Base-by-base conservation (phyloP, 257 asterid genomes). In the Plantago elongata region DNA sequence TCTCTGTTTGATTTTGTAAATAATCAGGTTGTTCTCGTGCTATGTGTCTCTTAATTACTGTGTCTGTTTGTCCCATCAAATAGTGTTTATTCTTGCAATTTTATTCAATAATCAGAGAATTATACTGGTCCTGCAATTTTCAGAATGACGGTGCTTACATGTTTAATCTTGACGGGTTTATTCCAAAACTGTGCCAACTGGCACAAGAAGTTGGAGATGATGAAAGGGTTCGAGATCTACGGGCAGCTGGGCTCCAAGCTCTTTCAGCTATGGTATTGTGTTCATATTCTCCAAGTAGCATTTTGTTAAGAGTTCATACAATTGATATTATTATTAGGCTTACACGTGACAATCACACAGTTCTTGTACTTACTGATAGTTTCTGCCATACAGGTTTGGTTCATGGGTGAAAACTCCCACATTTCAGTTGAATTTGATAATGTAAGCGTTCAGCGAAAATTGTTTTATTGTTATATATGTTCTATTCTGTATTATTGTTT, bases 151-250 rank as follows among this genome's bases (percentile, higher is more conserved):
- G 95, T 64, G 83, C 93, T 37, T 80, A 81, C 83, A 81, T 90
- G 96, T 90, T 85, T 79, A 85, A 87, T 73, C 73, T 90, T 34
- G 97, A 90, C 75, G 93, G 79, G 60, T 82, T 84, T 73, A 82
- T 87, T 71, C 96, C 99, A 22, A 93, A 79, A 69, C 89, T 93
- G 64, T 93, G 99, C 77, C 94, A 83, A 71, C 65, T 89, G 75
- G 86, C 97, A 70, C 97, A 87, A 79, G 95, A 93, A 81, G 87
- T 66, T 42, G 96, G 99, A 70, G 97, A 93, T 2, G 88, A 81
- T 43, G 95, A 84, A 63, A 80, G 82, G 70, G 73, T 74, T 14
- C 72, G 61, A 67, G 75, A 57, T 9, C 75, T 87, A 68, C 84
- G 84, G 69, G 86, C 90, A 47, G 85, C 89, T 61, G 90, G 81